Evolutionary conservation across 163 green algal species (phyloP).

Genomic region (Volvox carteri): DNA sequence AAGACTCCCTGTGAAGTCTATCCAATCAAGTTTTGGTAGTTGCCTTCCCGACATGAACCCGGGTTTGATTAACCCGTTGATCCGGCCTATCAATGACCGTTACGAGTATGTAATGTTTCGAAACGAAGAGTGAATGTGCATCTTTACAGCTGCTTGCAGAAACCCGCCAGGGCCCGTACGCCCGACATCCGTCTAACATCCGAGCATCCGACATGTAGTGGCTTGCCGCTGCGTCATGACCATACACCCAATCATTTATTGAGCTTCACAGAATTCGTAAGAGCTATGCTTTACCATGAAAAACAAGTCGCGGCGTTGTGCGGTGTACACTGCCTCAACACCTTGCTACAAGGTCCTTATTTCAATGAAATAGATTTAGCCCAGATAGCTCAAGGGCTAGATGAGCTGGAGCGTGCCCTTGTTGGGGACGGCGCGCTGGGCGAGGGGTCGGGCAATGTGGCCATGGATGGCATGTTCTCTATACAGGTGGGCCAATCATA

Average conservation of each 20-base stretch:
- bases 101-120: no score
- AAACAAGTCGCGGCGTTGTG: slow-evolving; percentile 85
- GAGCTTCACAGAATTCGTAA: no score
- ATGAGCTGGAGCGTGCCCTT: slow-evolving; percentile 82
- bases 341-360: slow-evolving; percentile 88
- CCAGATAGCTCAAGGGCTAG: slow-evolving; percentile 87
- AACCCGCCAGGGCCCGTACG: no score
- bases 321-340: slow-evolving; percentile 93
- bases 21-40: neutral
- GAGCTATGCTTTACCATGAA: slow-evolving; percentile 76
- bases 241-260: no score
- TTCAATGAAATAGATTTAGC: slow-evolving; percentile 86
- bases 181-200: no score
- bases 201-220: no score
- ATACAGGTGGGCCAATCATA: slow-evolving; percentile 75
- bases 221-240: no score
- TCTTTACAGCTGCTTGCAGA: no score
- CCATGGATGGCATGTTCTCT: slow-evolving; percentile 87
- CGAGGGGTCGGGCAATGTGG: slow-evolving; percentile 84
- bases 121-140: no score
- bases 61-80: no score
- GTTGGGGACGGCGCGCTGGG: slow-evolving; percentile 73
- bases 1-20: neutral
- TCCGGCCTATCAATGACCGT: no score
- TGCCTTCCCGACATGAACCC: neutral